Conservation (phyloP, 257 asterid species). For the Prunella vulgaris region DNA sequence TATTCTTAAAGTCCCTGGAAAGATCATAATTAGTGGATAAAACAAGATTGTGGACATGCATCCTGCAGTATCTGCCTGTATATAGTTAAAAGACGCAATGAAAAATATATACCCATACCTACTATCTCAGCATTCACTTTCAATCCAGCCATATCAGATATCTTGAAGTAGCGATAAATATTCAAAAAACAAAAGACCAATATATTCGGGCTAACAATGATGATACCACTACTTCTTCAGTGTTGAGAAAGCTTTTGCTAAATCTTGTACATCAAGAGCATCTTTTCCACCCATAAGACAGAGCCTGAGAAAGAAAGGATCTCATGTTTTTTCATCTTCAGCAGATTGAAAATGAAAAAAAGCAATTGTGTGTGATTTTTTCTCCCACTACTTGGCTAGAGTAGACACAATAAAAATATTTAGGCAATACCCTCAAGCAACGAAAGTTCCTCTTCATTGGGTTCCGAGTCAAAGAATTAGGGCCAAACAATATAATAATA, state of each 20-base stretch:
- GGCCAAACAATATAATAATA: too few species aligned
- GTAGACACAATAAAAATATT: constrained; percentile 18
- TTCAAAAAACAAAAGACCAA: background rate
- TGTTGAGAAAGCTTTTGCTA: constrained; percentile 70
- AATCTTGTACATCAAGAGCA: constrained; percentile 54
- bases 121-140: constrained; percentile 75
- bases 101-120: constrained; percentile 50
- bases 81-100: constrained; percentile 3
- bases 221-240: constrained; percentile 82
- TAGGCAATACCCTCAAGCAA: constrained; percentile 58
- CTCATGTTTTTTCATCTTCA: constrained; percentile 14
- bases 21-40: background rate
- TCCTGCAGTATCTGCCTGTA: background rate
- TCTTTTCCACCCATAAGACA: constrained; percentile 82
- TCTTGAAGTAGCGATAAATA: constrained; percentile 47
- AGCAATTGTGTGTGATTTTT: constrained; percentile 15
- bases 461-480: too few species aligned
- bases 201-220: constrained; percentile 20
- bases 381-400: background rate
- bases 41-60: background rate
- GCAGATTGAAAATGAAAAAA: constrained; percentile 13
- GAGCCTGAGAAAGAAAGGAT: constrained; percentile 37
- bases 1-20: background rate
- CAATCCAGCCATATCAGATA: constrained; percentile 83
- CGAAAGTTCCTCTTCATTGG: constrained; percentile 76